Evolutionary conservation across 306 rosid species (phyloP), one percentile per base, ranked within the genome.

Genomic region (Potentilla sterilis): DNA sequence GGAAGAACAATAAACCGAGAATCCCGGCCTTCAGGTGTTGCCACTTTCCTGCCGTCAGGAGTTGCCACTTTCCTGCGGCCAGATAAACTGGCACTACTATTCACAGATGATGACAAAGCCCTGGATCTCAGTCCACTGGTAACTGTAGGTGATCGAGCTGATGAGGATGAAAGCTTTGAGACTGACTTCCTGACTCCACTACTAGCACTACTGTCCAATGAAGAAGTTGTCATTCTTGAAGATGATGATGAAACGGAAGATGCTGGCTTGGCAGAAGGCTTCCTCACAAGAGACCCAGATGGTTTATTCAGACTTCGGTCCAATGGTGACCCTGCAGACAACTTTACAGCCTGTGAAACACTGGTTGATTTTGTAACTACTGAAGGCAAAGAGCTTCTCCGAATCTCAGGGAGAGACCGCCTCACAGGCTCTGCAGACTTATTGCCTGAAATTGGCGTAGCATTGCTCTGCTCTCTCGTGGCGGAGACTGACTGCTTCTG

Each of bases 1-100:
- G 98, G 99, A 83, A 96, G 99, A 81, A 81, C 87, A 82, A 88
- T 64, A 49, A 92, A 88, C 63, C 84, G 82, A 6, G 99, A 90
- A 77, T 90, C 91, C 62, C 96, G 82, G 80, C 90, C 86, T 51
- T 90, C 91, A 77, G 90, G 90, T 71, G 90, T 92, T 4, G 72
- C 81, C 1, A 73, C 80, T 72, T 87, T 90, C 83, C 87, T 88
- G 79, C 92, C 85, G 62, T 93, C 91, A 61, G 95, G 90, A 68
- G 90, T 92, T 6, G 69, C 81, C 3, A 67, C 82, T 72, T 87
- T 90, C 85, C 85, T 89, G 80, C 92, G 87, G 64, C 97, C 91
- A 65, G 95, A 83, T 61, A 85, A 74, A 79, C 80, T 74, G 73
- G 96, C 83, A 82, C 84, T 81, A 77, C 89, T 88, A 67, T 86